A percentile compares a stretch with the other conserved stretches of the same genome.
These are phyloP conservation scores for Tricholoma hemisulphureum DNA, from an alignment of 768 basidiomycete species.

Conservation along the genomic window DNA sequence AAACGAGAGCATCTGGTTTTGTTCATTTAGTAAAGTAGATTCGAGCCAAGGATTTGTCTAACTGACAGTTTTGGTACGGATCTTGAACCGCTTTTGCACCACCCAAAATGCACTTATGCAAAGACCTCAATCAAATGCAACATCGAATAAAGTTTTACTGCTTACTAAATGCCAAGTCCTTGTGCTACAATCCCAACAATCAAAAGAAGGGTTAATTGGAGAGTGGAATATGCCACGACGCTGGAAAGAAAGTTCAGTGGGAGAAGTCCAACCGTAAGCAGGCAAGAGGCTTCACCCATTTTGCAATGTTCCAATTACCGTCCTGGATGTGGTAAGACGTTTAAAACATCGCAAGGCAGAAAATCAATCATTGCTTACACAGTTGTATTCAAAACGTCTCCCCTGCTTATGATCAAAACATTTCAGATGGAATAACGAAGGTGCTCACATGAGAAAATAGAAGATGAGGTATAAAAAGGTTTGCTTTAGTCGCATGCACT, in stretches of 20 bases:
- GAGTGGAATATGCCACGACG: constrained; percentile 68
- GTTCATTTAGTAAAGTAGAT: not conserved
- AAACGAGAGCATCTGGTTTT: constrained; percentile 62
- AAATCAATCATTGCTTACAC: constrained; percentile 42
- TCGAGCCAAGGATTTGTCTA: not conserved
- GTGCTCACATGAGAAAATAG: constrained; percentile 68
- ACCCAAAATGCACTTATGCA: constrained; percentile 59
- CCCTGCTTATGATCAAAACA: constrained; percentile 41
- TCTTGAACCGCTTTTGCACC: constrained; percentile 61
- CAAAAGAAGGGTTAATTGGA: constrained; percentile 64
- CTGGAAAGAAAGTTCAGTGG: constrained; percentile 29
- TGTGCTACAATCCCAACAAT: constrained; percentile 67
- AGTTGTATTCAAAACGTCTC: constrained; percentile 72
- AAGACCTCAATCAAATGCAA: not conserved
- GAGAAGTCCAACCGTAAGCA: not conserved
- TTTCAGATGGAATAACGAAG: not conserved
- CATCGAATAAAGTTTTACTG: constrained; percentile 1
- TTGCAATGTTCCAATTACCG: constrained; percentile 69
- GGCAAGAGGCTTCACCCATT: constrained; percentile 47
- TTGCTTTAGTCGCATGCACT: constrained; percentile 68
- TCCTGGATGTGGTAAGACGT: constrained; percentile 34
- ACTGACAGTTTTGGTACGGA: constrained; percentile 61
- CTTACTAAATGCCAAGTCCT: constrained; percentile 67
- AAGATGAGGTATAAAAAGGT: constrained; percentile 73
- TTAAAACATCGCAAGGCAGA: not conserved